Conservation (phyloP, 768 basidiomycete species). For the Trametes gibbosa region DNA sequence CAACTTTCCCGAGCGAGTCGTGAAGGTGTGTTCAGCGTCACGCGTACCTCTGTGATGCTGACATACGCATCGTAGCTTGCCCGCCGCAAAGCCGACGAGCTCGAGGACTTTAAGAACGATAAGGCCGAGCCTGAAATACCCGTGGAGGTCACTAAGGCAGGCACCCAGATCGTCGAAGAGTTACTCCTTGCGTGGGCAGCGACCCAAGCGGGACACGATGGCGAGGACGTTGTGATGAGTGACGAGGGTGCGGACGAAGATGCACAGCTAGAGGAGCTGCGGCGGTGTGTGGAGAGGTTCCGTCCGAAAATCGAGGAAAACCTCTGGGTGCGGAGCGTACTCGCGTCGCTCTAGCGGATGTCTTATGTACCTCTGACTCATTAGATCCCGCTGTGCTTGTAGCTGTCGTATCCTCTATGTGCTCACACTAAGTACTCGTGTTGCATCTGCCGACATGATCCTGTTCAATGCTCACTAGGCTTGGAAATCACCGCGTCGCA, state of each 20-base stretch:
- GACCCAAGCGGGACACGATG: constrained; percentile 33
- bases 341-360: constrained; percentile 28
- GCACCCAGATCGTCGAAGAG: constrained; percentile 76
- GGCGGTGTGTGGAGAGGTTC: constrained; percentile 61
- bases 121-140: constrained; percentile 45
- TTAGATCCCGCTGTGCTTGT: not conserved
- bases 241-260: constrained; percentile 38
- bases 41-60: not conserved
- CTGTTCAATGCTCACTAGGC: too few species aligned
- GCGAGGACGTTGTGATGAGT: constrained; percentile 49
- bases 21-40: constrained; percentile 55
- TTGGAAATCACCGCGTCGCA: too few species aligned
- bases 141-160: constrained; percentile 67
- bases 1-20: constrained; percentile 93
- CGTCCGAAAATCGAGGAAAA: constrained; percentile 72
- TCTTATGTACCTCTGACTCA: not conserved
- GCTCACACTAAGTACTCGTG: not conserved
- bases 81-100: constrained; percentile 87
- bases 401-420: constrained; percentile 9
- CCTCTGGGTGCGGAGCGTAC: constrained; percentile 67
- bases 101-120: constrained; percentile 71
- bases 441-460: not conserved
- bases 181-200: constrained; percentile 69
- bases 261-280: constrained; percentile 46
- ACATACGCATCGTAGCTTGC: constrained; percentile 55